phyloP scores from a whole-genome alignment of 495 filamentous ascomycete genomes.

The Hypoxylon fuscum region DNA sequence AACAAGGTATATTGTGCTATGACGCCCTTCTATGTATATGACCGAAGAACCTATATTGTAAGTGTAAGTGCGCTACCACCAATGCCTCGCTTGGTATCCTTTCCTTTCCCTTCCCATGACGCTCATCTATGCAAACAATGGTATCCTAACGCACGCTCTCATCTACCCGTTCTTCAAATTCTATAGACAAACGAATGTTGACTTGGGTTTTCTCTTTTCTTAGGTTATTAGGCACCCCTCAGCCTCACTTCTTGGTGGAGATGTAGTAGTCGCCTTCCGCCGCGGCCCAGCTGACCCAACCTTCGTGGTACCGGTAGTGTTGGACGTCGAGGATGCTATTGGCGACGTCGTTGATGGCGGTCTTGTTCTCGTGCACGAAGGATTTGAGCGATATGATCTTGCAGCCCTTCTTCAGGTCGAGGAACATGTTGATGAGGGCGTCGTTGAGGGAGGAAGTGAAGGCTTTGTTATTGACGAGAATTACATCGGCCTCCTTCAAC shows the following conservation, averaged over 20 bases:
- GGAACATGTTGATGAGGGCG: constrained; percentile 84
- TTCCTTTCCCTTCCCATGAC: constrained; percentile 21
- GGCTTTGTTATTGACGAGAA: constrained; percentile 96
- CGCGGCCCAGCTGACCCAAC: constrained; percentile 91
- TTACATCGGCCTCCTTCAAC: constrained; percentile 85
- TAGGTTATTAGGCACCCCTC: neutral
- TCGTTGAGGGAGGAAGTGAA: constrained; percentile 89
- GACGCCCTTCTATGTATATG: constrained; percentile 36
- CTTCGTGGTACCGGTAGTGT: constrained; percentile 78
- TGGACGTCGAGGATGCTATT: constrained; percentile 79
- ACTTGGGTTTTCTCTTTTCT: constrained; percentile 7
- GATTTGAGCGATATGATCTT: constrained; percentile 85
- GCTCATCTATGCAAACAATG: constrained; percentile 39
- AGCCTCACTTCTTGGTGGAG: constrained; percentile 75
- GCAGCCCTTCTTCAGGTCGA: constrained; percentile 92
- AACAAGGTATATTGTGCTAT: constrained; percentile 25
- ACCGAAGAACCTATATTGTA: constrained; percentile 25
- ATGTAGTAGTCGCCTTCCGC: constrained; percentile 86
- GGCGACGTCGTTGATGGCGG: constrained; percentile 77
- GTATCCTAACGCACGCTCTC: constrained; percentile 33
- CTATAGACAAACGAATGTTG: constrained; percentile 22
- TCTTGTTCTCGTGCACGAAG: constrained; percentile 76
- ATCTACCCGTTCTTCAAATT: constrained; percentile 15
- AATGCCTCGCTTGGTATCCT: constrained; percentile 29
- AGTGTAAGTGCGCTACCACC: constrained; percentile 18